A percentile compares a stretch with the other conserved stretches of the same genome.
These are phyloP conservation scores for Suillus decipiens DNA, from an alignment of 768 basidiomycete species.

Conservation along the genomic window DNA sequence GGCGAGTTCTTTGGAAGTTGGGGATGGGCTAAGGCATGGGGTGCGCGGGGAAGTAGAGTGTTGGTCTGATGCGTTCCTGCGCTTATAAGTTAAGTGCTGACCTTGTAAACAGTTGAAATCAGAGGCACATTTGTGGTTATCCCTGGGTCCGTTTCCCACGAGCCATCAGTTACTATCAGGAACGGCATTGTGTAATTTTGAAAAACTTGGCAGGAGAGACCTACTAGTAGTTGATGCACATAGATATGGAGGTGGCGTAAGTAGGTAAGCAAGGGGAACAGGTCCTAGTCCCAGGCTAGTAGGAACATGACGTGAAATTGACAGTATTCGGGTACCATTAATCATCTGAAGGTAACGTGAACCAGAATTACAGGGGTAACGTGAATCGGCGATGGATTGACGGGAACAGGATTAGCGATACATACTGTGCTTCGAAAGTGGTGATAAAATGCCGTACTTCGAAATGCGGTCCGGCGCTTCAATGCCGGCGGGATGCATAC, in stretches of 20 bases:
- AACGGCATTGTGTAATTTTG: too few relatives aligned
- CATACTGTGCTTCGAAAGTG: neutral
- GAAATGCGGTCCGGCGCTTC: neutral
- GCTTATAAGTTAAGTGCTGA: too few relatives aligned
- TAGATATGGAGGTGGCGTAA: neutral
- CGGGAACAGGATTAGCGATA: neutral
- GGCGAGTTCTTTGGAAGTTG: neutral
- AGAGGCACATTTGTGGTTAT: too few relatives aligned
- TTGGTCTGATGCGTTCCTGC: too few relatives aligned
- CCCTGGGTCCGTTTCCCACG: too few relatives aligned
- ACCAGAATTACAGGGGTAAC: neutral
- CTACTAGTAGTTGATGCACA: too few relatives aligned
- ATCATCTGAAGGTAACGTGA: neutral
- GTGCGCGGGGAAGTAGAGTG: neutral
- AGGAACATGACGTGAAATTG: neutral
- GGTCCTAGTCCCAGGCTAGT: neutral
- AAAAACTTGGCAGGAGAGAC: too few relatives aligned
- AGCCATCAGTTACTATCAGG: too few relatives aligned
- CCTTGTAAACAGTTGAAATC: too few relatives aligned
- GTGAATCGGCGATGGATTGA: neutral
- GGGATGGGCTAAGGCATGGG: neutral
- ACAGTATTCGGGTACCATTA: neutral
- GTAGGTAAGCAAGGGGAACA: neutral
- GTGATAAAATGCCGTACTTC: neutral
- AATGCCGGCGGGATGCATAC: neutral